These are phyloP conservation scores for Termitomyces sp. DNA, from an alignment of 768 basidiomycete species.

Conservation along the genomic window DNA sequence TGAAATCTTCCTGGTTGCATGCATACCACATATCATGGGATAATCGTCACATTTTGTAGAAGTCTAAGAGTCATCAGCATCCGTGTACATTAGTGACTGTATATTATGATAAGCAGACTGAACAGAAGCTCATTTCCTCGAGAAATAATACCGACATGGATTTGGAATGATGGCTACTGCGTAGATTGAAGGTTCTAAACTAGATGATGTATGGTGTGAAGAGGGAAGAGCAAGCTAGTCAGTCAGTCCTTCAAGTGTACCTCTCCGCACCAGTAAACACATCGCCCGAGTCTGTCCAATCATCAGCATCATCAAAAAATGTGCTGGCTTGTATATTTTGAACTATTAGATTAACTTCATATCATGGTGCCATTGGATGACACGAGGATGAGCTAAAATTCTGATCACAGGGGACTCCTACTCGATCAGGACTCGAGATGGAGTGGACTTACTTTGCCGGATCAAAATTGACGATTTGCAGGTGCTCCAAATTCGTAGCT, in stretches of 20 bases:
- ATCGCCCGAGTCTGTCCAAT: background rate
- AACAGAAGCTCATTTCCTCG: background rate
- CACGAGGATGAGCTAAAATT: constrained; percentile 52
- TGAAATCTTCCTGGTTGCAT: background rate
- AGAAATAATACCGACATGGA: background rate
- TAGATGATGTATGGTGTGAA: background rate
- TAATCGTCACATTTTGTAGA: background rate
- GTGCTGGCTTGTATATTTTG: background rate
- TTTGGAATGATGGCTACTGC: background rate
- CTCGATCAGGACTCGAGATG: background rate
- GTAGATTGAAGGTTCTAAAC: too few species aligned
- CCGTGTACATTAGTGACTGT: constrained; percentile 1
- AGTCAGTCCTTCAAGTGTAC: background rate
- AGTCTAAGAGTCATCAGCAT: background rate
- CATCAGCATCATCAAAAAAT: background rate
- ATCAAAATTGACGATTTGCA: constrained; percentile 61
- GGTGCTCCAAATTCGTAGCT: constrained; percentile 53
- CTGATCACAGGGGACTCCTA: constrained; percentile 22
- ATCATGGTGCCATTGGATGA: constrained; percentile 43
- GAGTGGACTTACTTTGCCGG: constrained; percentile 14
- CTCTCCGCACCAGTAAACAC: background rate
- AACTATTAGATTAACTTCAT: background rate
- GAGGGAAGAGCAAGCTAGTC: background rate
- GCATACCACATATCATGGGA: background rate
- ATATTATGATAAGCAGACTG: background rate